Percentiles rank a stretch among this genome's conserved stretches.
phyloP scores from a whole-genome alignment of 2,329 filamentous ascomycete genomes.

The Aureobasidium musti region DNA sequence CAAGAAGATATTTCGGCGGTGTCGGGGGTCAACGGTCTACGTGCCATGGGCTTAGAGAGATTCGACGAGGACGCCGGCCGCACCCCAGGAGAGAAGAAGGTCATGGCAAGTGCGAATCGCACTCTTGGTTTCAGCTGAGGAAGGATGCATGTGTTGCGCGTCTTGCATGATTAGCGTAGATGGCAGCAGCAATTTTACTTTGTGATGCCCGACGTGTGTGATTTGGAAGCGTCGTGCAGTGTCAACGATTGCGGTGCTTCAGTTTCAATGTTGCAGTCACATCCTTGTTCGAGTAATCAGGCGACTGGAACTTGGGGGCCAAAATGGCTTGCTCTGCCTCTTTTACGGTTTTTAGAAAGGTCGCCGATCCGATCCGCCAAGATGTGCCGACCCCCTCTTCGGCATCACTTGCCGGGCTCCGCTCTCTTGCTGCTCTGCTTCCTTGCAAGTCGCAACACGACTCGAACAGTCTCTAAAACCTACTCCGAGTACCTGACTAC shows the following conservation, averaged over 20 bases:
- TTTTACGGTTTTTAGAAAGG: neutral
- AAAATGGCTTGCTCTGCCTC: constrained; percentile 16
- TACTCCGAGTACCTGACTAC: too few species aligned
- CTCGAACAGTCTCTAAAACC: neutral
- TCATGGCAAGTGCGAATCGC: constrained; percentile 24
- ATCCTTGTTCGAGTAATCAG: neutral
- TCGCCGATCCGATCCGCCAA: constrained; percentile 3
- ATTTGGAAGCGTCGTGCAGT: constrained; percentile 1
- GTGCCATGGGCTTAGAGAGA: constrained; percentile 29
- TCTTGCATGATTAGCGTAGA: constrained; percentile 7
- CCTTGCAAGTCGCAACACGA: too few species aligned
- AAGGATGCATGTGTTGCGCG: neutral
- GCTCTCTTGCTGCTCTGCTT: constrained; percentile 1
- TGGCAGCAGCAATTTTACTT: constrained; percentile 4
- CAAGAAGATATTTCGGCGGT: constrained; percentile 41
- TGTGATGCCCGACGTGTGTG: neutral
- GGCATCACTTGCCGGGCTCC: constrained; percentile 1
- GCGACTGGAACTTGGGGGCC: neutral
- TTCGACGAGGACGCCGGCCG: constrained; percentile 7
- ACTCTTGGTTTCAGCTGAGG: constrained; percentile 22
- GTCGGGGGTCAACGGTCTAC: constrained; percentile 41
- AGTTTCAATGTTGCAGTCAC: neutral
- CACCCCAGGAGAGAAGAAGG: constrained; percentile 28
- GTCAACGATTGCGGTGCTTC: too few species aligned
- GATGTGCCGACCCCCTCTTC: constrained; percentile 4